Percentiles rank a stretch among this genome's conserved stretches.
Conservation (phyloP, 2,329 filamentous ascomycete species). For the Rachicladosporium sp. region DNA sequence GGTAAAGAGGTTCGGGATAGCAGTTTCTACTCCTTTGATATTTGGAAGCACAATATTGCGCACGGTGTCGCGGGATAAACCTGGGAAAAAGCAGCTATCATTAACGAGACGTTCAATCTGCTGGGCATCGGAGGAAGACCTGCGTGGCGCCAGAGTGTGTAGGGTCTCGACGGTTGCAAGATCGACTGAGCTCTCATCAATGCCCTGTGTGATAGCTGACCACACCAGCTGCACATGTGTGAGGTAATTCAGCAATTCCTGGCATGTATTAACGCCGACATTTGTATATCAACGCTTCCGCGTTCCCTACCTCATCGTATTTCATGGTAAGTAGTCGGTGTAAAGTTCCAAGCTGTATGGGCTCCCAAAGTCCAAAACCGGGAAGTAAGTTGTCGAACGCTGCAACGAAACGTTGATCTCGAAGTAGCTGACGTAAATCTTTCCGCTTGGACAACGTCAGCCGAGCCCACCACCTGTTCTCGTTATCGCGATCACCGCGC, state of each 20-base stretch:
- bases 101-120: constrained; percentile 1
- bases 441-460: constrained; percentile 11
- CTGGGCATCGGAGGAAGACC: constrained; percentile 3
- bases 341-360: constrained; percentile 10
- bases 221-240: constrained; percentile 3
- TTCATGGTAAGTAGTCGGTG: constrained; percentile 11
- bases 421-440: constrained; percentile 11
- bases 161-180: constrained; percentile 3
- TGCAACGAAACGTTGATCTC: constrained; percentile 2
- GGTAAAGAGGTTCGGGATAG: constrained; percentile 12
- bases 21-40: not conserved
- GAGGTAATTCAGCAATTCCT: constrained; percentile 8
- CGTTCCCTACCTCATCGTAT: constrained; percentile 9
- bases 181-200: constrained; percentile 3
- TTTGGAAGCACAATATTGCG: constrained; percentile 3
- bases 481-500: constrained; percentile 1
- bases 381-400: constrained; percentile 9
- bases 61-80: not conserved
- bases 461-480: constrained; percentile 12
- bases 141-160: constrained; percentile 3
- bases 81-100: constrained; percentile 2
- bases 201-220: constrained; percentile 2
- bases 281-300: not conserved
- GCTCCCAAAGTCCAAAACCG: constrained; percentile 10
- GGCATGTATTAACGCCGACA: not conserved